Evolutionary conservation across 306 rosid genomes (phyloP).

Genomic region (Mimosa bimucronata): DNA sequence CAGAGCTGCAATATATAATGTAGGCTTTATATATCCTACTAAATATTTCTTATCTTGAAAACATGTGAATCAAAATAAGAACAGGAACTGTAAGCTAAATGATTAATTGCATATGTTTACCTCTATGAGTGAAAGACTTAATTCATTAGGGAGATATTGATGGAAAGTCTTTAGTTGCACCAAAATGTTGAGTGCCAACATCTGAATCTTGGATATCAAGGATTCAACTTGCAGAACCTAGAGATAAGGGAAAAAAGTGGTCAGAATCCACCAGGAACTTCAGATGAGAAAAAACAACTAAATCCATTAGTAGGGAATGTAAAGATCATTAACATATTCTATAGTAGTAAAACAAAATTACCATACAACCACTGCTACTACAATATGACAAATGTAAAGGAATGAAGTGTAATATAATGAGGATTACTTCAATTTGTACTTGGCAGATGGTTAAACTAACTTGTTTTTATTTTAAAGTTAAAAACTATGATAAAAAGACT

Average conservation of each 20-base stretch:
- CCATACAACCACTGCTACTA: neutral
- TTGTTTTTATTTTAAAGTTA: neutral
- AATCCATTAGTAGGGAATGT: neutral
- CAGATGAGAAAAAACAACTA: neutral
- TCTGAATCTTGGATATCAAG: slow-evolving; percentile 54
- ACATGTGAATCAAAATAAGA: neutral
- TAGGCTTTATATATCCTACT: neutral
- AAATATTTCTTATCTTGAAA: neutral
- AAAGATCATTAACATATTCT: neutral
- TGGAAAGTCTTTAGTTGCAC: slow-evolving; percentile 53
- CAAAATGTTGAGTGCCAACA: slow-evolving; percentile 48
- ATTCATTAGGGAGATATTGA: slow-evolving; percentile 51
- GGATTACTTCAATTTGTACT: neutral
- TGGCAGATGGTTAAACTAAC: neutral
- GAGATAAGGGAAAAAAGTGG: slow-evolving; percentile 40
- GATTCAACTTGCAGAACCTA: slow-evolving; percentile 72
- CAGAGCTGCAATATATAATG: neutral
- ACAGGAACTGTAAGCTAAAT: neutral
- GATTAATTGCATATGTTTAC: neutral
- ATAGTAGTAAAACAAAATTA: too few relatives aligned
- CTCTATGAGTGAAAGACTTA: neutral
- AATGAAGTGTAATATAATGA: neutral
- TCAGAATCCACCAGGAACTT: slow-evolving; percentile 31
- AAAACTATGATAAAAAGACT: neutral
- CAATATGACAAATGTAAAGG: neutral